phyloP scores from a whole-genome alignment of 148 eudicot genomes.

The Camellia lanceoleosa region DNA sequence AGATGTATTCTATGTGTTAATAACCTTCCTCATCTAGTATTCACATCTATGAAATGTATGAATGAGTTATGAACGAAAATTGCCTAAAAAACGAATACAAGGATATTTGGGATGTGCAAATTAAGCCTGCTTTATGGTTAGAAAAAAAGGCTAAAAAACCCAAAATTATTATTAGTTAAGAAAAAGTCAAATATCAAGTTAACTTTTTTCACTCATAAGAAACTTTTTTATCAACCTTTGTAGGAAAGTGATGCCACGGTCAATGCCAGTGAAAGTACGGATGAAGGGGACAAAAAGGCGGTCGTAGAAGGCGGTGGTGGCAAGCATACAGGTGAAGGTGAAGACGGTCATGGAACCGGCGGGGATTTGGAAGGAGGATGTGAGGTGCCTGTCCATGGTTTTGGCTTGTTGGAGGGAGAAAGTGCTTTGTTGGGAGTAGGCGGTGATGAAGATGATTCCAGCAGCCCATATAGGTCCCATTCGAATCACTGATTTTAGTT shows the following conservation, averaged over 20 bases:
- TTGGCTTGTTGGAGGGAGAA: constrained; percentile 72
- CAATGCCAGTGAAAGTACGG: constrained; percentile 54
- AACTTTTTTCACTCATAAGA: too few relatives aligned
- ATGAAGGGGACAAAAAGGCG: constrained; percentile 49
- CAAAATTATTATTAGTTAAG: too few relatives aligned
- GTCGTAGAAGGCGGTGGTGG: constrained; percentile 55
- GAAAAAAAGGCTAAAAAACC: too few relatives aligned
- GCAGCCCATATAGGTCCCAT: constrained; percentile 81
- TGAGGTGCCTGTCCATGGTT: constrained; percentile 67
- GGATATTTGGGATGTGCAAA: too few relatives aligned
- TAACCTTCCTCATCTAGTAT: too few relatives aligned
- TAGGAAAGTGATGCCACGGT: constrained; percentile 64
- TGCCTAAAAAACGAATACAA: too few relatives aligned
- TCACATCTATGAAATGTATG: too few relatives aligned
- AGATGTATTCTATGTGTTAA: too few relatives aligned
- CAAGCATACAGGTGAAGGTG: constrained; percentile 54
- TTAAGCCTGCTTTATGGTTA: too few relatives aligned
- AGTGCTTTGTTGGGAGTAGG: constrained; percentile 64
- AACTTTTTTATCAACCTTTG: not conserved
- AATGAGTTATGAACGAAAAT: too few relatives aligned
- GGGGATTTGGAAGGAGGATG: constrained; percentile 56
- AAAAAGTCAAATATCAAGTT: too few relatives aligned
- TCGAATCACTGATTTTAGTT: constrained; percentile 60
- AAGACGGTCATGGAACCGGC: constrained; percentile 68
- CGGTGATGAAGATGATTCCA: constrained; percentile 56